A percentile compares a stretch with the other conserved stretches of the same genome.
Evolutionary conservation across 768 basidiomycete species (phyloP).

Genomic region (Russula olivacea): DNA sequence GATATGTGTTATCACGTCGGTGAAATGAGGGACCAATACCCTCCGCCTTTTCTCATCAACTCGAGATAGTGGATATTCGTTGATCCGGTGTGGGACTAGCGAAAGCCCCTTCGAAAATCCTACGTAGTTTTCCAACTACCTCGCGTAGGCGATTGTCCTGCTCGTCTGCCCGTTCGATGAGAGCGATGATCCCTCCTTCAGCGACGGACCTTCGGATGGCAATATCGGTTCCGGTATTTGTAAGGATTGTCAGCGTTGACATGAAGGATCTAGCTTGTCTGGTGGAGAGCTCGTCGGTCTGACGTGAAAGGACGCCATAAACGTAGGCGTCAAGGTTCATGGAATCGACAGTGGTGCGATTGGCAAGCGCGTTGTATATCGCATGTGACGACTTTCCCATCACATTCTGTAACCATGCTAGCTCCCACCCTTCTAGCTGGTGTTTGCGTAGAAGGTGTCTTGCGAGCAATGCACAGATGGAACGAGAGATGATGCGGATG

Average conservation of each 20-base stretch:
- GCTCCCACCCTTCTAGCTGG: background rate
- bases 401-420: constrained; percentile 11
- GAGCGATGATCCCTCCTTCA: background rate
- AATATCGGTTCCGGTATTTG: background rate
- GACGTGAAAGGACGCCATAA: constrained; percentile 8
- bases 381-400: background rate
- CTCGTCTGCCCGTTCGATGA: constrained; percentile 1
- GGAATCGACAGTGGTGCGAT: background rate
- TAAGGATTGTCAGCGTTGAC: constrained; percentile 7
- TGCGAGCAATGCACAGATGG: constrained; percentile 16
- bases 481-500: constrained; percentile 10
- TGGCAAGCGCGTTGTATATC: constrained; percentile 4
- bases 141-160: constrained; percentile 29
- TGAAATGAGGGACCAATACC: background rate
- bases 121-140: constrained; percentile 13
- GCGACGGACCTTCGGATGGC: background rate
- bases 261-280: background rate
- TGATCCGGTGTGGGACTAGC: background rate
- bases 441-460: constrained; percentile 1
- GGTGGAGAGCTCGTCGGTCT: background rate
- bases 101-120: background rate
- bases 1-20: background rate
- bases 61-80: background rate
- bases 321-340: constrained; percentile 13
- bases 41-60: background rate